Conservation (phyloP, 208 protist genomes). For the Leishmania martiniquensis region DNA sequence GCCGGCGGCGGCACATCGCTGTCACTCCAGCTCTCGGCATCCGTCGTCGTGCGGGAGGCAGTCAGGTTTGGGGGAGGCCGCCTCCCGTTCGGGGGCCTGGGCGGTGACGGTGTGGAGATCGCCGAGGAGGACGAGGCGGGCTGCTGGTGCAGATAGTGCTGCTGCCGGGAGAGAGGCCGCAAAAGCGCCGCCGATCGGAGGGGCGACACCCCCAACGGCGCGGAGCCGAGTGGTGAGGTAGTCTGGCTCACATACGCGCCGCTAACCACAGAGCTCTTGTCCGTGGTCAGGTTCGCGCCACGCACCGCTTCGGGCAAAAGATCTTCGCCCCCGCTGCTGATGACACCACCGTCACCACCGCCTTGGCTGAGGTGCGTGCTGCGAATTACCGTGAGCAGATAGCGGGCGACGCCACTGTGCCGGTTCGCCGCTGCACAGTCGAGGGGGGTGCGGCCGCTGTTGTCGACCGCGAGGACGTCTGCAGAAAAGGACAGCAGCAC, state of each 20-base stretch:
- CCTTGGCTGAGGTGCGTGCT: slow-evolving; percentile 21
- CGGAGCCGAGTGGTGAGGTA: background rate
- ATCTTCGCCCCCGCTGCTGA: slow-evolving; percentile 5
- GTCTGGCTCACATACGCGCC: background rate
- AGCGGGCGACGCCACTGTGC: slow-evolving; percentile 71
- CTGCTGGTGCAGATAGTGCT: background rate
- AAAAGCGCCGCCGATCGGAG: background rate
- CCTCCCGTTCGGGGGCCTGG: background rate
- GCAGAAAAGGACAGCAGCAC: slow-evolving; percentile 86
- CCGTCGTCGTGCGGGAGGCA: background rate
- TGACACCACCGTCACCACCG: background rate
- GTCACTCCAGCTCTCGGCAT: slow-evolving; percentile 3
- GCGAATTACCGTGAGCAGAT: slow-evolving; percentile 62
- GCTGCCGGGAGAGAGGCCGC: background rate
- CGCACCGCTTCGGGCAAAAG: background rate
- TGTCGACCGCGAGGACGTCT: slow-evolving; percentile 70
- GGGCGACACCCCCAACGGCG: background rate
- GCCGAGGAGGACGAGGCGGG: background rate
- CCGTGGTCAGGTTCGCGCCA: background rate
- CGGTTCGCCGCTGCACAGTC: slow-evolving; percentile 86
- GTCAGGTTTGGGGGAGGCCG: background rate
- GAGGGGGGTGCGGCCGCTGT: slow-evolving; percentile 79
- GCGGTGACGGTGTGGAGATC: slow-evolving; percentile 1
- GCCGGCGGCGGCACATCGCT: background rate
- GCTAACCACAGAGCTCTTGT: background rate